Evolutionary conservation across 768 basidiomycete genomes (phyloP).

Genomic region (Pisolithus tinctorius): DNA sequence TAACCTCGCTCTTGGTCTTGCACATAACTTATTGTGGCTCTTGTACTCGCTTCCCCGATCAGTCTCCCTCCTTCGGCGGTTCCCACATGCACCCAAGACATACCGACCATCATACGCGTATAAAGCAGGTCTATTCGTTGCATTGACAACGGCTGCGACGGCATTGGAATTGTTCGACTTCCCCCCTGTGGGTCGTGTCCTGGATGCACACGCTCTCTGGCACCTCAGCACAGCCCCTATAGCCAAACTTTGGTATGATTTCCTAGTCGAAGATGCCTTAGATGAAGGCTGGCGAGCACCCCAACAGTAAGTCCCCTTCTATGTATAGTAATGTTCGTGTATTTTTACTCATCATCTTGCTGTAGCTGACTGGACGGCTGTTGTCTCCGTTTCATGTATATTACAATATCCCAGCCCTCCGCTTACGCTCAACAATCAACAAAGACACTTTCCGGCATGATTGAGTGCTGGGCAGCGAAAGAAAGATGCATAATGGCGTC

Average conservation of each 20-base stretch:
- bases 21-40: conserved; percentile 80
- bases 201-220: conserved; percentile 95
- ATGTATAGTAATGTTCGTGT: conserved; percentile 6
- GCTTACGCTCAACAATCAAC: conserved; percentile 25
- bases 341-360: conserved; percentile 9
- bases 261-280: conserved; percentile 64
- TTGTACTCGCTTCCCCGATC: conserved; percentile 55
- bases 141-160: conserved; percentile 67
- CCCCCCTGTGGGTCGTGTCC: conserved; percentile 60
- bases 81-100: conserved; percentile 43
- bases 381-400: not conserved
- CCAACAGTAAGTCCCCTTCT: conserved; percentile 19
- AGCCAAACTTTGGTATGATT: conserved; percentile 78
- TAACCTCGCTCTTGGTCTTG: conserved; percentile 68
- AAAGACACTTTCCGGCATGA: conserved; percentile 23
- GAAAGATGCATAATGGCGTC: conserved; percentile 25
- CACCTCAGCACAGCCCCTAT: conserved; percentile 81
- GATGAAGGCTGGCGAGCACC: conserved; percentile 61
- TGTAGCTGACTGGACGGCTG: not conserved
- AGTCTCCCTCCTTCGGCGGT: conserved; percentile 44
- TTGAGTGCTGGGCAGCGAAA: not conserved
- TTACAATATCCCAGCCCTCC: conserved; percentile 14
- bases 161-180: conserved; percentile 89
- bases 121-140: conserved; percentile 55
- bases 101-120: conserved; percentile 53